These are phyloP conservation scores for Elongisporangium undulatum DNA, from an alignment of 352 stramenopile species.

Conservation along the genomic window DNA sequence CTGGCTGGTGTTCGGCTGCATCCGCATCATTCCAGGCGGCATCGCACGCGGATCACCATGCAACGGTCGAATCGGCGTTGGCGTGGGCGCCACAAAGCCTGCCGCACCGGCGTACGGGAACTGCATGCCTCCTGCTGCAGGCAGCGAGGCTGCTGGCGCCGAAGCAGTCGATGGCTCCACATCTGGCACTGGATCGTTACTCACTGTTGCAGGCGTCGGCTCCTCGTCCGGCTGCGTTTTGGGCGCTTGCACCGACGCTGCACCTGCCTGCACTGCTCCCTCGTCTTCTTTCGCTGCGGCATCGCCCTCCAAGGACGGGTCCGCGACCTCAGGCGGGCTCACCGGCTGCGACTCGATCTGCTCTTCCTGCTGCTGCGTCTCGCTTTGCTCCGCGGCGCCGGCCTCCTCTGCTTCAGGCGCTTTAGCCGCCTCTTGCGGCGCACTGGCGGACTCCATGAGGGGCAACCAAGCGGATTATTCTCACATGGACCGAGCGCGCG, in stretches of 20 bases:
- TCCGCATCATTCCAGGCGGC: conserved; percentile 10
- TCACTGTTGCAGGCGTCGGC: not conserved
- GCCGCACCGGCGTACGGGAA: conserved; percentile 49
- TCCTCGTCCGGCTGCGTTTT: not conserved
- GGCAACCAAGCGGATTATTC: not conserved
- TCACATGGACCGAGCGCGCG: not conserved
- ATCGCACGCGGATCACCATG: conserved; percentile 53
- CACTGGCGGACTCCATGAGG: not conserved
- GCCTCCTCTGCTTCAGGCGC: conserved; percentile 3
- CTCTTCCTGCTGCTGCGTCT: not conserved
- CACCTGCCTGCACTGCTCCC: not conserved
- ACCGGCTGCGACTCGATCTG: not conserved
- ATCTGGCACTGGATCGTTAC: not conserved
- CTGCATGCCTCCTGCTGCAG: conserved; percentile 17
- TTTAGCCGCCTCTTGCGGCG: conserved; percentile 1
- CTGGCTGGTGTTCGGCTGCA: conserved; percentile 3
- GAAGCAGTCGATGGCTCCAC: not conserved
- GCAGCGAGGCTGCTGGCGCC: not conserved
- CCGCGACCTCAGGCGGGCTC: not conserved
- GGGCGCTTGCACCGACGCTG: not conserved
- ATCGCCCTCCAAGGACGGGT: not conserved
- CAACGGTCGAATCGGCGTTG: conserved; percentile 72
- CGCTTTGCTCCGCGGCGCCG: not conserved
- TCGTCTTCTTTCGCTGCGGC: not conserved
- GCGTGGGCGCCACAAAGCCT: conserved; percentile 58